Evolutionary conservation across 805 yeast genomes (phyloP).

Genomic region (Teunomyces atbi): DNA sequence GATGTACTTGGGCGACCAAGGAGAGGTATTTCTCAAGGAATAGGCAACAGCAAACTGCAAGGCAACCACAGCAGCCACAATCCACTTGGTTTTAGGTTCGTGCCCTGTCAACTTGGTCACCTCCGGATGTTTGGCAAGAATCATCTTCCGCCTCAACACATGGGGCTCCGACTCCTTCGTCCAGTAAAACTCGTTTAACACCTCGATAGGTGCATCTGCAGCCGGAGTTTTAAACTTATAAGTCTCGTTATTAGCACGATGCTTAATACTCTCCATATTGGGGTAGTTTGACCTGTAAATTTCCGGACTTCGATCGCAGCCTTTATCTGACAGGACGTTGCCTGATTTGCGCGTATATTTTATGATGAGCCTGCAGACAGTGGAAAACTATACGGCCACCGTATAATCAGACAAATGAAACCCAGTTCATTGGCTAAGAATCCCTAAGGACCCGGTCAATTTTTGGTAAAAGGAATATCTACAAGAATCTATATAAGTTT

Average conservation of each 20-base stretch:
- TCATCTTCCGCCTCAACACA: constrained; percentile 65
- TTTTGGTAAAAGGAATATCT: too few relatives aligned
- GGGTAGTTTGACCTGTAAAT: background rate
- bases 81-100: constrained; percentile 83
- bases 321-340: background rate
- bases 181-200: constrained; percentile 73
- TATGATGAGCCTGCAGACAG: background rate
- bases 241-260: constrained; percentile 25
- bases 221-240: constrained; percentile 36
- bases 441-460: too few relatives aligned
- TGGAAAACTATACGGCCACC: background rate
- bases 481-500: too few relatives aligned
- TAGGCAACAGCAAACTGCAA: constrained; percentile 70
- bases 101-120: constrained; percentile 78
- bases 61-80: constrained; percentile 60
- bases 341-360: background rate
- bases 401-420: background rate
- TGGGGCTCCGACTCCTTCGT: constrained; percentile 83
- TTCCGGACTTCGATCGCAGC: background rate
- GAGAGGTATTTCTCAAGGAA: constrained; percentile 52
- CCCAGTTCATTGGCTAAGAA: background rate
- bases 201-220: constrained; percentile 41
- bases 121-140: constrained; percentile 73
- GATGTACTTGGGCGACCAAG: constrained; percentile 55
- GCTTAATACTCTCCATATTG: constrained; percentile 22